phyloP scores from a whole-genome alignment of 768 basidiomycete genomes.

The Agrocybe chaxingu region DNA sequence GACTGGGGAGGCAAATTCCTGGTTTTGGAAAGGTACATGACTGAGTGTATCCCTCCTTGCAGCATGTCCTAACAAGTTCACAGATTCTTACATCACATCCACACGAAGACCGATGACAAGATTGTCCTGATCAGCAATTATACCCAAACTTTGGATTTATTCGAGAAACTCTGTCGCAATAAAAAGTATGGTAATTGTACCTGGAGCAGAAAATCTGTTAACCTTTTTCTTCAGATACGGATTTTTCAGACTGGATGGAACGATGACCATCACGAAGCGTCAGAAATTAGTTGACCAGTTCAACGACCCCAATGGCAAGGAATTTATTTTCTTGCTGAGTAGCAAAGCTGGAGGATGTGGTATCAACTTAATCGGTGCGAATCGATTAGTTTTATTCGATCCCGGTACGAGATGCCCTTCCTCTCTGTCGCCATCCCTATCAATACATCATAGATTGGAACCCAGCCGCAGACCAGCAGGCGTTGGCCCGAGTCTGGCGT shows the following conservation, averaged over 20 bases:
- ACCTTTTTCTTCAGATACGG: constrained; percentile 59
- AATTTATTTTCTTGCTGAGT: constrained; percentile 91
- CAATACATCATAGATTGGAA: constrained; percentile 77
- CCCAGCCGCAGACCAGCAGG: constrained; percentile 97
- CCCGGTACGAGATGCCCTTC: constrained; percentile 53
- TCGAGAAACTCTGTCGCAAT: constrained; percentile 81
- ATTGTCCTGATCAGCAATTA: constrained; percentile 97
- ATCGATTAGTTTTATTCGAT: constrained; percentile 93
- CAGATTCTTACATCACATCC: constrained; percentile 84
- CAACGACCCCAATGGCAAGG: constrained; percentile 89
- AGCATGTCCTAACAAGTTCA: neutral
- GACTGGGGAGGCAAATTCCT: constrained; percentile 91
- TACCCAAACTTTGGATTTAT: constrained; percentile 91
- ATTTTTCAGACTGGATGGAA: constrained; percentile 91
- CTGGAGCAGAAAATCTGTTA: neutral
- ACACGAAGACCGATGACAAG: constrained; percentile 83
- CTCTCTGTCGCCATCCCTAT: neutral
- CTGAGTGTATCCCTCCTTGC: neutral
- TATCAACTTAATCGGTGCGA: constrained; percentile 96
- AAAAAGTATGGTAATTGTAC: constrained; percentile 64
- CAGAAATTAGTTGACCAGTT: constrained; percentile 97
- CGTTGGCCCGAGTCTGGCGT: constrained; percentile 97
- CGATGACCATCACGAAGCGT: constrained; percentile 86
- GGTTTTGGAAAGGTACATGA: constrained; percentile 79
- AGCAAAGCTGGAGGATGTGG: constrained; percentile 96